phyloP scores from a whole-genome alignment of 2,329 filamentous ascomycete genomes.

The Conoideocrella luteorostrata region DNA sequence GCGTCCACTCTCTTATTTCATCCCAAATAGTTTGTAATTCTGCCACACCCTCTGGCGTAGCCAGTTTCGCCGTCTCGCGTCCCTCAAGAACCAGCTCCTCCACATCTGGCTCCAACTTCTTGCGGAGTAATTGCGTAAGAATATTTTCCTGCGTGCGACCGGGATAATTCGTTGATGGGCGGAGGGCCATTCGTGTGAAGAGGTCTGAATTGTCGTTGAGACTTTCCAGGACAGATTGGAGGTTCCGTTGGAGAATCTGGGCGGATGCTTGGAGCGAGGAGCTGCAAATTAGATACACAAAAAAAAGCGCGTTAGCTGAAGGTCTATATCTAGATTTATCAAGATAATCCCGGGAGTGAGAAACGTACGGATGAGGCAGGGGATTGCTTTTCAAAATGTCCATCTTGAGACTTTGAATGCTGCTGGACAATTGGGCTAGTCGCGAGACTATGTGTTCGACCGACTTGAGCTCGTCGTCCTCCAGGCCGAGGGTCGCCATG shows the following conservation, averaged over 20 bases:
- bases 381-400: conserved; percentile 57
- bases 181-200: conserved; percentile 64
- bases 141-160: conserved; percentile 61
- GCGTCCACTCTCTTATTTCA: conserved; percentile 35
- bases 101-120: conserved; percentile 74
- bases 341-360: background rate
- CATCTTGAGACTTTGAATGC: conserved; percentile 56
- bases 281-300: conserved; percentile 32
- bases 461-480: conserved; percentile 56
- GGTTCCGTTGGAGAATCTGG: conserved; percentile 64
- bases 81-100: conserved; percentile 66
- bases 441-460: conserved; percentile 66
- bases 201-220: conserved; percentile 60
- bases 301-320: background rate
- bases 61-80: conserved; percentile 37
- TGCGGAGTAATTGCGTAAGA: conserved; percentile 66
- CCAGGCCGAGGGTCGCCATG: conserved; percentile 43
- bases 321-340: background rate
- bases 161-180: conserved; percentile 70
- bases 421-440: conserved; percentile 62
- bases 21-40: conserved; percentile 52
- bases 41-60: conserved; percentile 37
- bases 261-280: conserved; percentile 66
- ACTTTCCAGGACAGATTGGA: conserved; percentile 59
- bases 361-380: conserved; percentile 57